Evolutionary conservation across 805 yeast genomes (phyloP).

Genomic region (Ogataea pilisensis): DNA sequence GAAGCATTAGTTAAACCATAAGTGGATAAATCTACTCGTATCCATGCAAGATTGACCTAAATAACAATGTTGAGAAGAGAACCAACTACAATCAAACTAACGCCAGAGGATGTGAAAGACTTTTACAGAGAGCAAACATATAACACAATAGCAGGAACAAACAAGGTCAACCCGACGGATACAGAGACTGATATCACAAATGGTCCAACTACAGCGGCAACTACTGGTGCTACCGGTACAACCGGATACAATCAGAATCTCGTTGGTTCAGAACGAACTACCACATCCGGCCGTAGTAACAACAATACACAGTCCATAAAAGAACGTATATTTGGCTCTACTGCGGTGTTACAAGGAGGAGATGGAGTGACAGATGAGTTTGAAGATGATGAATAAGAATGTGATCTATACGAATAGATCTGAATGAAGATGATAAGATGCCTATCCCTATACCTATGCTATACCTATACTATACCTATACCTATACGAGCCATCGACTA

Average conservation of each 20-base stretch:
- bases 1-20: no score
- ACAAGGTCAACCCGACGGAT: conserved; percentile 1
- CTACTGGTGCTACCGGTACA: conserved; percentile 1
- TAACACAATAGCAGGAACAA: conserved; percentile 16
- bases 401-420: no score
- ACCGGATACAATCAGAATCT: conserved; percentile 14
- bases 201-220: no score
- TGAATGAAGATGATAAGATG: no score
- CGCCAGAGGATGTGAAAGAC: conserved; percentile 60
- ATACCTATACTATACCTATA: no score
- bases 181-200: no score
- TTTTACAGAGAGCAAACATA: conserved; percentile 26
- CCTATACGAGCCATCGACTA: no score
- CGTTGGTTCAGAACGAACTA: neutral
- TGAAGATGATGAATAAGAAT: no score
- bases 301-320: neutral
- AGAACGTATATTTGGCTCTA: neutral
- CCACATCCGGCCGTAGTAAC: neutral
- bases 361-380: neutral
- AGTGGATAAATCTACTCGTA: no score
- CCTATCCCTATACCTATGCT: no score
- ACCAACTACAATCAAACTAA: conserved; percentile 61
- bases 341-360: neutral
- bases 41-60: no score
- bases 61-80: conserved; percentile 60